Percentiles rank a stretch among this genome's conserved stretches.
Evolutionary conservation across 306 rosid genomes (phyloP).

Genomic region (Quercus agrifolia): DNA sequence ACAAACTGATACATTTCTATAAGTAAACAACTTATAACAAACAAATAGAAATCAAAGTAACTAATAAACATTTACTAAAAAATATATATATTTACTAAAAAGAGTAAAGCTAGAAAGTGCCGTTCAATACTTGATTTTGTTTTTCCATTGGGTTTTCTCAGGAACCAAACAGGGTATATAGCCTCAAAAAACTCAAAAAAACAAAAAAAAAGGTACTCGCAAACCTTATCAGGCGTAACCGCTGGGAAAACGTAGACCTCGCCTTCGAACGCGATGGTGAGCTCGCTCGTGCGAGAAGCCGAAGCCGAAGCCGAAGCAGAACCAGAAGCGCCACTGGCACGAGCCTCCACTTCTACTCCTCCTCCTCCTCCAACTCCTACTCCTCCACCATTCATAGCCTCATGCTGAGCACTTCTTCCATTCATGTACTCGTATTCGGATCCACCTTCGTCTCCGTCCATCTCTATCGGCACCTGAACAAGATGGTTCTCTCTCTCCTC

Average conservation of each 20-base stretch:
- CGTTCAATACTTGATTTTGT: background rate
- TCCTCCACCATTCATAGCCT: constrained; percentile 19
- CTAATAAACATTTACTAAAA: background rate
- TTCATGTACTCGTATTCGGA: constrained; percentile 7
- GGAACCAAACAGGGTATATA: background rate
- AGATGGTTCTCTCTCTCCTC: background rate
- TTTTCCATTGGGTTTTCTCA: background rate
- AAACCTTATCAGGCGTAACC: constrained; percentile 66
- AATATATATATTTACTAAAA: background rate
- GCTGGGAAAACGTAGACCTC: constrained; percentile 73
- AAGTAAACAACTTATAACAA: background rate
- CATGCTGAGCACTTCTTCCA: constrained; percentile 22
- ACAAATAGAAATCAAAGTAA: background rate
- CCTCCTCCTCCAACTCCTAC: background rate
- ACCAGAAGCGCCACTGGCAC: constrained; percentile 10
- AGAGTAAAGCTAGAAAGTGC: background rate
- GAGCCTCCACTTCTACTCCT: constrained; percentile 8
- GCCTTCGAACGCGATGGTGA: constrained; percentile 68
- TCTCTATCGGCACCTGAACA: constrained; percentile 12
- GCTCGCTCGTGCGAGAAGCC: constrained; percentile 54
- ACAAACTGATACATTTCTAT: background rate
- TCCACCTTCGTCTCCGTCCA: constrained; percentile 21
- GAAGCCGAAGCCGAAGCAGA: background rate
- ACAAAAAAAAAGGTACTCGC: background rate
- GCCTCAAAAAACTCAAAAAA: background rate